These are phyloP conservation scores for Penicillium chermesinum DNA, from an alignment of 495 filamentous ascomycete genomes.

Conservation along the genomic window DNA sequence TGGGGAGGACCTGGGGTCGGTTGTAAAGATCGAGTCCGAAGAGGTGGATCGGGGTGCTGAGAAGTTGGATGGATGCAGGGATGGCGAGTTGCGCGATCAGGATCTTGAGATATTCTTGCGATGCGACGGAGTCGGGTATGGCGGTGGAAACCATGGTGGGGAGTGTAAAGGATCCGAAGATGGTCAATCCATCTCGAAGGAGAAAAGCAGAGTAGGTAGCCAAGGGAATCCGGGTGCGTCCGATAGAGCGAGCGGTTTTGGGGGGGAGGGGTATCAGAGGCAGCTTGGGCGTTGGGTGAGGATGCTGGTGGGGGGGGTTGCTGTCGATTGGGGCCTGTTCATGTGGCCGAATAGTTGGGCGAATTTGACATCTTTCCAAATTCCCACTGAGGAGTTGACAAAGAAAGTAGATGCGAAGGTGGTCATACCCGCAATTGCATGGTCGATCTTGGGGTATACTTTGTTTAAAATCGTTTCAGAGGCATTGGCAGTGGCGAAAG, in stretches of 20 bases:
- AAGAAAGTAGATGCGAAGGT: constrained; percentile 35
- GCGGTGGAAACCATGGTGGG: constrained; percentile 38
- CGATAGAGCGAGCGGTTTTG: constrained; percentile 24
- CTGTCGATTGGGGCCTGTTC: constrained; percentile 15
- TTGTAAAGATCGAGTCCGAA: constrained; percentile 85
- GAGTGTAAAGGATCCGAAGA: constrained; percentile 86
- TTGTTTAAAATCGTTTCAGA: constrained; percentile 43
- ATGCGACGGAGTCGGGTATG: constrained; percentile 36
- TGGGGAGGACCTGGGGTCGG: constrained; percentile 39
- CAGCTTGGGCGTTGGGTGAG: constrained; percentile 37
- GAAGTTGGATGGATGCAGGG: constrained; percentile 71
- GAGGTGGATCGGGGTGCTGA: constrained; percentile 80
- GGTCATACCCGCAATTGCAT: constrained; percentile 41
- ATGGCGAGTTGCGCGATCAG: constrained; percentile 67
- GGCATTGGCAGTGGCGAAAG: constrained; percentile 79
- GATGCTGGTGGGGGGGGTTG: constrained; percentile 23
- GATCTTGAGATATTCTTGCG: constrained; percentile 31
- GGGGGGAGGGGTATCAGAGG: constrained; percentile 14
- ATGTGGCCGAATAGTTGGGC: constrained; percentile 38
- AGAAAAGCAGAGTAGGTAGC: constrained; percentile 60
- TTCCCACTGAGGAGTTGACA: constrained; percentile 38
- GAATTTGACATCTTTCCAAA: constrained; percentile 47
- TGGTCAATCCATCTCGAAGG: constrained; percentile 73
- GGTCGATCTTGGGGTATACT: constrained; percentile 42
- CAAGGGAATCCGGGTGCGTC: constrained; percentile 49